Conservation (phyloP, 495 filamentous ascomycete genomes). For the Bombardia bombarda region DNA sequence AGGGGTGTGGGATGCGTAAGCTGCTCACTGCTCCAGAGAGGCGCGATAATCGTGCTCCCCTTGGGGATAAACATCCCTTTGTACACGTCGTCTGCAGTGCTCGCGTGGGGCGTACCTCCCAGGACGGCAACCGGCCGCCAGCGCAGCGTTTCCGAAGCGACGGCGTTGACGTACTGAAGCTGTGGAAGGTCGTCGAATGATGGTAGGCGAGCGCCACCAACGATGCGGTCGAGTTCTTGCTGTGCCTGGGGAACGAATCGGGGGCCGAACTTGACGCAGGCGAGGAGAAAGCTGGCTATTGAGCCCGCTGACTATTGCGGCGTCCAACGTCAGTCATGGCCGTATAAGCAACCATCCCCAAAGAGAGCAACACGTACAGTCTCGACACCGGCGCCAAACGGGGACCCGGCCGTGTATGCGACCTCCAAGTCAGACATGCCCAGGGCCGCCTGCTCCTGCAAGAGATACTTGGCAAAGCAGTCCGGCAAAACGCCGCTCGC, state of each 20-base stretch:
- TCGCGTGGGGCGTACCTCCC: conserved; percentile 52
- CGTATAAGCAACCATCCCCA: not conserved
- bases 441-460: conserved; percentile 37
- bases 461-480: conserved; percentile 43
- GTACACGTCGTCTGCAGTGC: conserved; percentile 48
- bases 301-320: conserved; percentile 30
- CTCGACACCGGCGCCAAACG: conserved; percentile 60
- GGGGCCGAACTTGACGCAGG: conserved; percentile 43
- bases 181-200: conserved; percentile 37
- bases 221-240: conserved; percentile 46
- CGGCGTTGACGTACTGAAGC: conserved; percentile 38
- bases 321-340: conserved; percentile 33
- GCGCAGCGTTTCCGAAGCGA: conserved; percentile 44
- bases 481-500: conserved; percentile 30
- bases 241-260: conserved; percentile 40
- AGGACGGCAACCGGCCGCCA: conserved; percentile 43
- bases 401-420: conserved; percentile 46
- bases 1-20: conserved; percentile 6
- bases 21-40: conserved; percentile 38
- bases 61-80: conserved; percentile 44
- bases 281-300: conserved; percentile 49
- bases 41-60: conserved; percentile 45
- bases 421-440: conserved; percentile 47
- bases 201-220: conserved; percentile 43
- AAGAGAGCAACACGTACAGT: conserved; percentile 39